phyloP scores from a whole-genome alignment of 148 eudicot species.

The Hydrangea macrophylla region DNA sequence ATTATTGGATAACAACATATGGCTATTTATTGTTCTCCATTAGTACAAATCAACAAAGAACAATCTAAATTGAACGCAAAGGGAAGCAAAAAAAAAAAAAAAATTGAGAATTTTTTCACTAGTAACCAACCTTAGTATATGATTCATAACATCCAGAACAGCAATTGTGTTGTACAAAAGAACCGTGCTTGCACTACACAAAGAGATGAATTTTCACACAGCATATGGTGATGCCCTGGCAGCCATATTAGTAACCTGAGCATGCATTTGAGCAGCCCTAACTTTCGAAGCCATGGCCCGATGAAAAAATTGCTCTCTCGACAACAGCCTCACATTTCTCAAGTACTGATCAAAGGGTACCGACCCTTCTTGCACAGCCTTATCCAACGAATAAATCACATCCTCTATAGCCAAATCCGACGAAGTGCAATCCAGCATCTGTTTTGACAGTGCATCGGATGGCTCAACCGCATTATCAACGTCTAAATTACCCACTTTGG shows the following conservation, averaged over 20 bases:
- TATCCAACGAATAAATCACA: conserved; percentile 75
- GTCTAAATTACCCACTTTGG: conserved; percentile 33
- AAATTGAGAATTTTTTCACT: conserved; percentile 2
- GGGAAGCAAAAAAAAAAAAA: not conserved
- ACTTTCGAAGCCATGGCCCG: conserved; percentile 67
- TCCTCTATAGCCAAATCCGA: conserved; percentile 93
- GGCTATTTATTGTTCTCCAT: not conserved
- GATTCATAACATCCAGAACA: not conserved
- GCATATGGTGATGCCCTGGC: conserved; percentile 60
- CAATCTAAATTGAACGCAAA: not conserved
- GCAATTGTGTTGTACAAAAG: not conserved
- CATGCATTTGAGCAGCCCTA: conserved; percentile 80
- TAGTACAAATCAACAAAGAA: conserved; percentile 3
- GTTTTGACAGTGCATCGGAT: conserved; percentile 68
- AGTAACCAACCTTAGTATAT: not conserved
- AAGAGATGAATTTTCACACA: conserved; percentile 16
- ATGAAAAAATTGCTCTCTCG: conserved; percentile 89
- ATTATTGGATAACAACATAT: not conserved
- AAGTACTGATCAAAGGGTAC: conserved; percentile 77
- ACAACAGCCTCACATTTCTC: conserved; percentile 75
- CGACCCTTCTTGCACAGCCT: conserved; percentile 80
- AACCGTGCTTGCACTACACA: not conserved
- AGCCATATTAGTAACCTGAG: conserved; percentile 85
- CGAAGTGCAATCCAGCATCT: conserved; percentile 70
- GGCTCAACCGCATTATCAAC: conserved; percentile 75